A percentile compares a stretch with the other conserved stretches of the same genome.
phyloP scores from a whole-genome alignment of 441 rosid species.

The Cnidoscolus chayamansa region DNA sequence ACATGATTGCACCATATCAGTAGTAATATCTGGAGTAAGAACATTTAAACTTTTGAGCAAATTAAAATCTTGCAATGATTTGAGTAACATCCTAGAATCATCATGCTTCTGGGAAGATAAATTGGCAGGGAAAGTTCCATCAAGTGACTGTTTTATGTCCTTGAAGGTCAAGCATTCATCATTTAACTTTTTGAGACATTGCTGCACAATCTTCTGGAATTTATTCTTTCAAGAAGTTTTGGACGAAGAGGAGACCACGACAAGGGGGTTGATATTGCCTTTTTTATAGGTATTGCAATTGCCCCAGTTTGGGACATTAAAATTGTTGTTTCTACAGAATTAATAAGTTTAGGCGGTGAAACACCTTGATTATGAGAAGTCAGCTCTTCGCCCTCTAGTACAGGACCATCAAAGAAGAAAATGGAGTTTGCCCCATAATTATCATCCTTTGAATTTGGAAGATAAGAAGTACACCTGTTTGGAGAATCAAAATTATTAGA shows the following conservation, averaged over 20 bases:
- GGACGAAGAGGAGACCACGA: constrained; percentile 61
- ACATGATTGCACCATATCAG: constrained; percentile 22
- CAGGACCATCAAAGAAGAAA: constrained; percentile 30
- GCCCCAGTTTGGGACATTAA: constrained; percentile 30
- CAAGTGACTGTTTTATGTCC: constrained; percentile 40
- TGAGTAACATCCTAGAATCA: constrained; percentile 20
- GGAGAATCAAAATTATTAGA: constrained; percentile 29
- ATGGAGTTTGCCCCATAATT: constrained; percentile 26
- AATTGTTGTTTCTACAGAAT: constrained; percentile 26
- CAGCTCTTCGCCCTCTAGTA: constrained; percentile 24
- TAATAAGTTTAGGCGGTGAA: constrained; percentile 22
- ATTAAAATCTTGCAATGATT: constrained; percentile 27
- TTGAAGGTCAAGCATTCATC: constrained; percentile 35
- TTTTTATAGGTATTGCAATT: constrained; percentile 37
- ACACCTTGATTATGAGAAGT: constrained; percentile 20
- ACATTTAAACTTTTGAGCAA: constrained; percentile 26
- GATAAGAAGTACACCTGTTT: constrained; percentile 25
- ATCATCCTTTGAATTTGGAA: constrained; percentile 22
- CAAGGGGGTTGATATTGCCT: constrained; percentile 30
- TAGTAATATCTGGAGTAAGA: constrained; percentile 28
- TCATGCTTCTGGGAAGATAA: constrained; percentile 31
- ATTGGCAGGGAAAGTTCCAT: constrained; percentile 34
- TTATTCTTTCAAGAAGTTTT: constrained; percentile 34
- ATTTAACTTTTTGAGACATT: constrained; percentile 24
- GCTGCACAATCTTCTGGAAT: constrained; percentile 23